Evolutionary conservation across 2,329 filamentous ascomycete genomes (phyloP), one percentile per base, ranked within the genome.

Genomic region (Nemania diffusa): DNA sequence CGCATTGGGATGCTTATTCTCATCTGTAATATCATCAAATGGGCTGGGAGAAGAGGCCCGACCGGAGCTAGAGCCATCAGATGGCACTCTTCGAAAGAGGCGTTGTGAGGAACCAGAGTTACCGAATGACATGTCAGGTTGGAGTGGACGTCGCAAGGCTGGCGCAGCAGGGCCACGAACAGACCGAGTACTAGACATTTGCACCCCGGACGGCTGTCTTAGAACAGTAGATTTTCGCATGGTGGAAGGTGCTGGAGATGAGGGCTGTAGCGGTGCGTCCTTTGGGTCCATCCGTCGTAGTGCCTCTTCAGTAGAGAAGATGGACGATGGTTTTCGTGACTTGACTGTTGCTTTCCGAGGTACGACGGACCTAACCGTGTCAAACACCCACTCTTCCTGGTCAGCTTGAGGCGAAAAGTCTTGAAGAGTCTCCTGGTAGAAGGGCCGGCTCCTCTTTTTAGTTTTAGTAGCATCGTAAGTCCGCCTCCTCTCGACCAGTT

Each of bases 331-430:
- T 66, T 88, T 87, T 60, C 87, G 83, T 55, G 83, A 80, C 74
- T 83, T 86, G 61, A 84, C 81, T 0, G 82, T 83, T 15, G 82
- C 80, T 44, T 85, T 88, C 73, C 87, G 87, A 3, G 88, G 84
- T 3, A 83, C 85, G 34, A 90, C 83, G 0, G 92, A 93, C 79
- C 92, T 96, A 76, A 98, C 90, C 0, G 95, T 98, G 76, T 97
- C 95, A 77, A 98, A 98, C 1, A 97, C 91, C 95, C 95, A 98
- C 71, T 92, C 94, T 70, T 97, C 93, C 17, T 92, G 85, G 5
- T 94, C 90, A 42, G 88, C 84, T 71, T 84, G 88, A 1, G 88
- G 85, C 2, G 87, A 85, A 61, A 97, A 87, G 8, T 88, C 90
- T 73, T 91, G 88, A 56, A 98, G 84, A 2, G 95, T 97, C 81